These are phyloP conservation scores for Phytophthora lateralis DNA, from an alignment of 352 stramenopile genomes.

Conservation along the genomic window DNA sequence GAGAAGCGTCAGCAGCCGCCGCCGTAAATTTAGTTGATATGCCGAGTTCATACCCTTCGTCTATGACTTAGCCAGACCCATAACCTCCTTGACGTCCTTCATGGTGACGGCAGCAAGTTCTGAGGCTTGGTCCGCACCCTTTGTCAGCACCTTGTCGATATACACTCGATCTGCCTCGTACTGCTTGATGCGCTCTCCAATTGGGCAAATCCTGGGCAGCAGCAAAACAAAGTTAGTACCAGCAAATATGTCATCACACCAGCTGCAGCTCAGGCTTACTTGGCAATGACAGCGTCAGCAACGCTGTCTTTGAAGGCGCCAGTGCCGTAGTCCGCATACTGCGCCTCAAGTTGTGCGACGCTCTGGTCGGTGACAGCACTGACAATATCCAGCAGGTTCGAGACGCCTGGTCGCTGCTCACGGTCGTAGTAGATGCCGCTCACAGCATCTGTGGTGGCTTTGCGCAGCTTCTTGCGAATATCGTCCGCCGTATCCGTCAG, in stretches of 20 bases:
- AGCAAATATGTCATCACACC: not conserved
- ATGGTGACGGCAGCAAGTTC: slow-evolving; percentile 74
- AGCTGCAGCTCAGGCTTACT: slow-evolving; percentile 47
- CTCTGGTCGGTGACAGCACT: slow-evolving; percentile 75
- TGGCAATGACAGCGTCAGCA: slow-evolving; percentile 94
- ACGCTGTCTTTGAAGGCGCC: slow-evolving; percentile 96
- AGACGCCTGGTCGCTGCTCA: slow-evolving; percentile 91
- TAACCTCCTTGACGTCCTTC: slow-evolving; percentile 75
- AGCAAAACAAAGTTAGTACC: slow-evolving; percentile 17
- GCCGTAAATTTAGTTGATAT: slow-evolving; percentile 33
- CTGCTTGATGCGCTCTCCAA: slow-evolving; percentile 93
- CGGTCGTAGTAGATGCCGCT: slow-evolving; percentile 90
- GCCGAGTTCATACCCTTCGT: not conserved
- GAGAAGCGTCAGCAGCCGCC: slow-evolving; percentile 7
- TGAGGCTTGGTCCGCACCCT: slow-evolving; percentile 76
- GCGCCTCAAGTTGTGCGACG: slow-evolving; percentile 71
- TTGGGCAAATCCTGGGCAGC: slow-evolving; percentile 87
- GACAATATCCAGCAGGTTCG: slow-evolving; percentile 95
- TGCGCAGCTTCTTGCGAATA: slow-evolving; percentile 88
- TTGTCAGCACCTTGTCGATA: slow-evolving; percentile 87
- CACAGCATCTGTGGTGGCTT: slow-evolving; percentile 89
- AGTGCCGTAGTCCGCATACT: slow-evolving; percentile 71
- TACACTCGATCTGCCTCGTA: slow-evolving; percentile 92
- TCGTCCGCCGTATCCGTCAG: slow-evolving; percentile 78
- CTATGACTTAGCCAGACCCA: slow-evolving; percentile 54